Conservation (phyloP, 2,329 filamentous ascomycete species). For the Sclerotinia sclerotiorum region DNA sequence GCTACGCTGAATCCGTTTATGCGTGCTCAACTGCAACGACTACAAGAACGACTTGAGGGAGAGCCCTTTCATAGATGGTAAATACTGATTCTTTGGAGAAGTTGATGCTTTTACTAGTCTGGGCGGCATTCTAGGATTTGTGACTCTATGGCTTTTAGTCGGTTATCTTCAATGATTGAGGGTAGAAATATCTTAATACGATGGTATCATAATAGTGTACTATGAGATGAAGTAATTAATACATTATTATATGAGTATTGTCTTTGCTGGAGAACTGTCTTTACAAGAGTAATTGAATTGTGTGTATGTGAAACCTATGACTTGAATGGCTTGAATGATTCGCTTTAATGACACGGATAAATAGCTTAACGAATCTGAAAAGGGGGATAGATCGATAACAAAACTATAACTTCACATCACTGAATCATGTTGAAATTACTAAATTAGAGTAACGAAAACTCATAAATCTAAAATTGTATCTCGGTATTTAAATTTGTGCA, state of each 20-base stretch:
- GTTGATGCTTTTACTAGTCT: background rate
- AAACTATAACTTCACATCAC: background rate
- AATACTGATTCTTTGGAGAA: background rate
- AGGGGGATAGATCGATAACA: background rate
- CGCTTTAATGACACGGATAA: background rate
- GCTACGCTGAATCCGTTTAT: background rate
- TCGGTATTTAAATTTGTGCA: too few relatives aligned
- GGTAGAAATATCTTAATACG: background rate
- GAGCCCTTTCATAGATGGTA: background rate
- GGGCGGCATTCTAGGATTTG: background rate
- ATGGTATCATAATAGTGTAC: background rate
- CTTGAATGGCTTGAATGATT: background rate
- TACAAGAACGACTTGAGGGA: background rate
- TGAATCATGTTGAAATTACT: background rate
- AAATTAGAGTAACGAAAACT: too few relatives aligned
- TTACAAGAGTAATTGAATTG: background rate
- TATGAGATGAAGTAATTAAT: background rate
- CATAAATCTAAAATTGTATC: too few relatives aligned
- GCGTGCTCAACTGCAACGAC: background rate
- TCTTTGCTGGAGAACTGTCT: too few relatives aligned
- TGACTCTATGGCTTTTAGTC: background rate
- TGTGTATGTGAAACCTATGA: background rate
- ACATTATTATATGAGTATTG: background rate
- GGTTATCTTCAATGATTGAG: background rate
- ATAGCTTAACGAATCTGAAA: background rate